These are phyloP conservation scores for Wickerhamomyces hampshirensis DNA, from an alignment of 805 yeast genomes.

Conservation along the genomic window DNA sequence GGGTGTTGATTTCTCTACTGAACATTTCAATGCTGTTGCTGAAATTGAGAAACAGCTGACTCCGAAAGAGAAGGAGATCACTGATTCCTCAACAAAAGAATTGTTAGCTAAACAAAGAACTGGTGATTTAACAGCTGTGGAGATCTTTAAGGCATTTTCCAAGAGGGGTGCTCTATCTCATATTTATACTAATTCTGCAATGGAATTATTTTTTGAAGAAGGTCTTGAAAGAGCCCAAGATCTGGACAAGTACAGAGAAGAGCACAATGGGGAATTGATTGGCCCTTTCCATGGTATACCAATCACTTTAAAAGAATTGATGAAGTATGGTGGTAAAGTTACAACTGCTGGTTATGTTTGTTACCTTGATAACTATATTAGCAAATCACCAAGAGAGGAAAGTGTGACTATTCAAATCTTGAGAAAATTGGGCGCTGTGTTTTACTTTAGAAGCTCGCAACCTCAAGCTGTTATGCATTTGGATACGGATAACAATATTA, in stretches of 20 bases:
- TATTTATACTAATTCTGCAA: constrained; percentile 38
- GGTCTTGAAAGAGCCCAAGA: constrained; percentile 54
- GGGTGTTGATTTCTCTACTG: constrained; percentile 15
- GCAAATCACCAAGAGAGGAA: constrained; percentile 35
- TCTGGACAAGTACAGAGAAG: constrained; percentile 43
- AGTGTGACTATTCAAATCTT: constrained; percentile 43
- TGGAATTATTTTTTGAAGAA: constrained; percentile 44
- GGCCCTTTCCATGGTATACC: constrained; percentile 74
- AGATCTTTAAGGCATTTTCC: constrained; percentile 49
- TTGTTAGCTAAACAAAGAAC: constrained; percentile 16
- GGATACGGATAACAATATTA: constrained; percentile 56
- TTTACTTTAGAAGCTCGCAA: constrained; percentile 60
- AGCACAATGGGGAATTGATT: constrained; percentile 40
- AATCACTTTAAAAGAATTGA: constrained; percentile 62
- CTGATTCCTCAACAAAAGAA: constrained; percentile 14
- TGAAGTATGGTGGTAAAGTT: constrained; percentile 48
- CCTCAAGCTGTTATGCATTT: constrained; percentile 71
- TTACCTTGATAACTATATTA: constrained; percentile 38
- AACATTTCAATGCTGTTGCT: constrained; percentile 21
- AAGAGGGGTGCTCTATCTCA: constrained; percentile 57
- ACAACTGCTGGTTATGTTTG: constrained; percentile 61
- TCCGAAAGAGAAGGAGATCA: constrained; percentile 19
- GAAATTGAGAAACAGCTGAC: constrained; percentile 14
- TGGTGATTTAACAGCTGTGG: constrained; percentile 33
- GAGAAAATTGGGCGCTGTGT: constrained; percentile 40